Percentiles rank a stretch among this genome's conserved stretches.
These are phyloP conservation scores for Daldinia caldariorum DNA, from an alignment of 495 filamentous ascomycete species.

Conservation along the genomic window DNA sequence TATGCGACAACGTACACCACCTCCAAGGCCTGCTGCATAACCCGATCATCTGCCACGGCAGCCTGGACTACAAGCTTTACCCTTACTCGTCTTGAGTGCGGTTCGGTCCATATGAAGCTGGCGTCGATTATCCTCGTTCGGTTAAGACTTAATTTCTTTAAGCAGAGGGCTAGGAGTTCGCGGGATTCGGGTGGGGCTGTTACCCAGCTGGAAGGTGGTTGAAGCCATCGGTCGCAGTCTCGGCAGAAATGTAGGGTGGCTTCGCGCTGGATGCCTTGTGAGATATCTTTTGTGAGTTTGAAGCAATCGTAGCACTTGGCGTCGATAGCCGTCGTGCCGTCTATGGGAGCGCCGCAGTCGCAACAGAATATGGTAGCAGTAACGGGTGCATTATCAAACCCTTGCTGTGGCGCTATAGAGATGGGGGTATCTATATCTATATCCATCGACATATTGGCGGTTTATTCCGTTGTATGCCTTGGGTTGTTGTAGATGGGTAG, in stretches of 20 bases:
- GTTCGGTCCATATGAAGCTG: slow-evolving; percentile 97
- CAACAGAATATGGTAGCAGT: slow-evolving; percentile 78
- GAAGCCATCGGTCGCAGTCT: slow-evolving; percentile 94
- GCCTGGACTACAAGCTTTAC: slow-evolving; percentile 93
- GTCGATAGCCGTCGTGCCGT: slow-evolving; percentile 84
- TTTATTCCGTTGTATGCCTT: slow-evolving; percentile 12
- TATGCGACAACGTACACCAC: slow-evolving; percentile 87
- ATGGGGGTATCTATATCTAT: slow-evolving; percentile 46
- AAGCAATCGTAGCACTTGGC: slow-evolving; percentile 95
- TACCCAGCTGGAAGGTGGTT: slow-evolving; percentile 87
- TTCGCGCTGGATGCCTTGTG: slow-evolving; percentile 89
- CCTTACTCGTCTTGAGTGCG: slow-evolving; percentile 87
- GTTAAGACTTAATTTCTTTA: slow-evolving; percentile 82
- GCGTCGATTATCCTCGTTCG: slow-evolving; percentile 95
- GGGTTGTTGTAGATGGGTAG: background rate
- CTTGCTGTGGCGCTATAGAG: slow-evolving; percentile 43
- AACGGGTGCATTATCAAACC: background rate
- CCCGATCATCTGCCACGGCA: slow-evolving; percentile 72
- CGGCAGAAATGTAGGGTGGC: slow-evolving; percentile 82
- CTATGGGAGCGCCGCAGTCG: slow-evolving; percentile 93
- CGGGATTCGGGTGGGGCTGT: slow-evolving; percentile 82
- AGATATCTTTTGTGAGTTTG: slow-evolving; percentile 90
- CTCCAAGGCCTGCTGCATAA: slow-evolving; percentile 94
- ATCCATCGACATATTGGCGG: slow-evolving; percentile 48
- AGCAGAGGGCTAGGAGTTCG: slow-evolving; percentile 88